Evolutionary conservation across 768 basidiomycete species (phyloP).

Genomic region (Boletus sensibilis): DNA sequence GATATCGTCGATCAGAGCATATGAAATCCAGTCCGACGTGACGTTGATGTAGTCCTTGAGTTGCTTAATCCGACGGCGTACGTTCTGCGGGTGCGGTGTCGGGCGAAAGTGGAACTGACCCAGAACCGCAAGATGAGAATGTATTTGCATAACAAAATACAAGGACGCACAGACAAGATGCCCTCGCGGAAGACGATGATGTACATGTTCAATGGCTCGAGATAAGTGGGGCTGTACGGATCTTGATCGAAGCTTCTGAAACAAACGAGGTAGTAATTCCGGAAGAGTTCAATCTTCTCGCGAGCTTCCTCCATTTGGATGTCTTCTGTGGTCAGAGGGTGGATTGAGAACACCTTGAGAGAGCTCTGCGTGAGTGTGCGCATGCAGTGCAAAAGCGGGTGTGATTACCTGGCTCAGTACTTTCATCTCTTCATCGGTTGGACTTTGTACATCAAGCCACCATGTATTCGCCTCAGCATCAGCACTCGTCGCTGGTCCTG

Average conservation of each 20-base stretch:
- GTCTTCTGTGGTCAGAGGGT: conserved; percentile 98
- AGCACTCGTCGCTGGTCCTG: conserved; percentile 16
- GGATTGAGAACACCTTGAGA: conserved; percentile 87
- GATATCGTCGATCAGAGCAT: conserved; percentile 98
- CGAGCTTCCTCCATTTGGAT: conserved; percentile 99
- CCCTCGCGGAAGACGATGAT: conserved; percentile 99
- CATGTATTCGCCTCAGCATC: conserved; percentile 80
- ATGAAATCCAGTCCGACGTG: conserved; percentile 99
- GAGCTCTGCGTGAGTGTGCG: conserved; percentile 4
- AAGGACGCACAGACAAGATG: conserved; percentile 74
- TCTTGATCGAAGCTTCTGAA: conserved; percentile 99
- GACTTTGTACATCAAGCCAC: conserved; percentile 94
- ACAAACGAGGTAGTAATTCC: conserved; percentile 98
- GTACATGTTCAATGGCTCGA: conserved; percentile 99
- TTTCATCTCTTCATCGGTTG: conserved; percentile 99
- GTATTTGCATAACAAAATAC: background rate
- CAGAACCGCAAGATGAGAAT: background rate
- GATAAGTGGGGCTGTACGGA: conserved; percentile 92
- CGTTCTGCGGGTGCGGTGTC: conserved; percentile 97
- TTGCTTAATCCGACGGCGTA: conserved; percentile 96
- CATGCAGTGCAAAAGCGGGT: background rate
- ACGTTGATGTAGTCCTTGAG: conserved; percentile 99
- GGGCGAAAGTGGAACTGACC: conserved; percentile 93
- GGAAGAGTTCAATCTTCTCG: conserved; percentile 99
- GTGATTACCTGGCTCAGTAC: conserved; percentile 79